Evolutionary conservation across 2,329 filamentous ascomycete genomes (phyloP).

Genomic region (Falciphora oryzae): DNA sequence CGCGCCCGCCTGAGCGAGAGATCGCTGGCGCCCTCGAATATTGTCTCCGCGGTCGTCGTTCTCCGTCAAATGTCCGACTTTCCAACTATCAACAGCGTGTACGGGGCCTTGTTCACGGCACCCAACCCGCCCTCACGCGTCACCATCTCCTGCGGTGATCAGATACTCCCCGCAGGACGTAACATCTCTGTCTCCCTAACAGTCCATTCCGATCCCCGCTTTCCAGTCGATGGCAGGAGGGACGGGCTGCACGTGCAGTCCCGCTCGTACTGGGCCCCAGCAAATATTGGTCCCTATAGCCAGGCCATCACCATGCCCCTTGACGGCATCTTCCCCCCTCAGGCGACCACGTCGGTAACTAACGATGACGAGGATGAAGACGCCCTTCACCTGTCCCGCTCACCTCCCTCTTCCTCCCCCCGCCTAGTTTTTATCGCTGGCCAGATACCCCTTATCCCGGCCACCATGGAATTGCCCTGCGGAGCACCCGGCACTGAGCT

Average conservation of each 20-base stretch:
- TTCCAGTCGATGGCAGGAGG: constrained; percentile 25
- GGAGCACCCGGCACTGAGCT: constrained; percentile 15
- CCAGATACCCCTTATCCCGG: constrained; percentile 82
- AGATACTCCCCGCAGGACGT: constrained; percentile 56
- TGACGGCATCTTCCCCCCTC: neutral
- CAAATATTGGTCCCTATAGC: constrained; percentile 95
- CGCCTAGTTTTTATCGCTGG: constrained; percentile 66
- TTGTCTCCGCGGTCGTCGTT: constrained; percentile 58
- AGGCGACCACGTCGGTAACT: neutral
- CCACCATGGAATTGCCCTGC: constrained; percentile 62
- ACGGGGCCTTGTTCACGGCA: constrained; percentile 64
- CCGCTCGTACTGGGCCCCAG: constrained; percentile 93
- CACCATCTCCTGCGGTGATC: constrained; percentile 70
- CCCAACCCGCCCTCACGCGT: constrained; percentile 83
- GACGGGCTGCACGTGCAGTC: constrained; percentile 82
- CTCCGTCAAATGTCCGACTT: constrained; percentile 80
- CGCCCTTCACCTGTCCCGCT: constrained; percentile 8
- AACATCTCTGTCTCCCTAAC: constrained; percentile 50
- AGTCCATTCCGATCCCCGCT: neutral
- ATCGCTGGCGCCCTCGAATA: constrained; percentile 31
- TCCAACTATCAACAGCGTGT: constrained; percentile 65
- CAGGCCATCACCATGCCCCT: constrained; percentile 64
- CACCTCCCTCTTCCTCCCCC: constrained; percentile 15
- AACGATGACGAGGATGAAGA: neutral
- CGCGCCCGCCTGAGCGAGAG: constrained; percentile 31